Percentiles rank a stretch among this genome's conserved stretches.
These are phyloP conservation scores for Wallacemonas sp. DNA, from an alignment of 208 protist genomes.

Conservation along the genomic window DNA sequence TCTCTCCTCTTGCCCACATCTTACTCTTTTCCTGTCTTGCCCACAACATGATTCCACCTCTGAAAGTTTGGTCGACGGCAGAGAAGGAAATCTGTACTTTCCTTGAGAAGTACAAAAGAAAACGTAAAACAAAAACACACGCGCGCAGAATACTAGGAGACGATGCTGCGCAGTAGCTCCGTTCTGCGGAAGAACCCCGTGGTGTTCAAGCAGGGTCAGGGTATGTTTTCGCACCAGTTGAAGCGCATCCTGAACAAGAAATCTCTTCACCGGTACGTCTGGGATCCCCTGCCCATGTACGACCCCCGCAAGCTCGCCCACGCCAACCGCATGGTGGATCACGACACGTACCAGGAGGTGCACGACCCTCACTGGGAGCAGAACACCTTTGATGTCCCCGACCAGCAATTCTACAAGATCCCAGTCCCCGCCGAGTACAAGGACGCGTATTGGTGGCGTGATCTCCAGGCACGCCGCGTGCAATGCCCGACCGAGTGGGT, in stretches of 20 bases:
- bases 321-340: slow-evolving; percentile 73
- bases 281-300: slow-evolving; percentile 92
- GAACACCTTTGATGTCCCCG: slow-evolving; percentile 74
- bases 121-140: slow-evolving; percentile 13
- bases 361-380: slow-evolving; percentile 83
- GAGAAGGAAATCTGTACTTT: too few species aligned
- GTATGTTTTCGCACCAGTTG: slow-evolving; percentile 91
- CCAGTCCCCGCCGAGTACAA: slow-evolving; percentile 86
- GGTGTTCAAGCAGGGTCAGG: slow-evolving; percentile 90
- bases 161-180: slow-evolving; percentile 57
- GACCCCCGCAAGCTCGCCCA: slow-evolving; percentile 87
- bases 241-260: slow-evolving; percentile 93
- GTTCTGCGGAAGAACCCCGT: slow-evolving; percentile 82
- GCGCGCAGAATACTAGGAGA: neutral
- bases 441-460: slow-evolving; percentile 93
- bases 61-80: too few species aligned
- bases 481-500: slow-evolving; percentile 92
- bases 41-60: too few species aligned
- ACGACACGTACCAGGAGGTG: slow-evolving; percentile 82
- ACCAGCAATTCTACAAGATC: slow-evolving; percentile 81
- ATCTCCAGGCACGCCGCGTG: slow-evolving; percentile 86
- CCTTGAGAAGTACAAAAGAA: slow-evolving; percentile 11
- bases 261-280: slow-evolving; percentile 85
- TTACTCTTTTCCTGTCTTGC: too few species aligned
- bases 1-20: too few species aligned